Evolutionary conservation across 805 yeast species (phyloP).

Genomic region (Lachancea cidri): DNA sequence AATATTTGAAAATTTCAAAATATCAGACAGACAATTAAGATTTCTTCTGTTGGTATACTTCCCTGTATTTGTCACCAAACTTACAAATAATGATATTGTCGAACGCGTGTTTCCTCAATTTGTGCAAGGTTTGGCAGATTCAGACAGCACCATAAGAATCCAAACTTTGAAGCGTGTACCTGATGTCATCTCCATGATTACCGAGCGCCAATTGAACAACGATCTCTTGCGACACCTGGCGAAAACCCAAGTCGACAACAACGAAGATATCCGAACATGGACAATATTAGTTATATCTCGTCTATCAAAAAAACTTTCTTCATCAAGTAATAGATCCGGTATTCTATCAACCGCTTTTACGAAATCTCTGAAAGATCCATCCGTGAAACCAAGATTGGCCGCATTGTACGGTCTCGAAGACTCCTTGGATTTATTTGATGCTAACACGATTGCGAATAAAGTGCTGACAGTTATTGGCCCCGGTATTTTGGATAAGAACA

Average conservation of each 20-base stretch:
- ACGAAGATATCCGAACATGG: constrained; percentile 28
- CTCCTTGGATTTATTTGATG: constrained; percentile 59
- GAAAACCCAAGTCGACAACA: constrained; percentile 35
- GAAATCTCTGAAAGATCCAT: constrained; percentile 76
- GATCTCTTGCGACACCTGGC: constrained; percentile 80
- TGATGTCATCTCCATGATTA: constrained; percentile 53
- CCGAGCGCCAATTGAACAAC: constrained; percentile 78
- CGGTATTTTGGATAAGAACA: constrained; percentile 69
- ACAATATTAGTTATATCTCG: constrained; percentile 26
- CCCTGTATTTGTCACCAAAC: constrained; percentile 45
- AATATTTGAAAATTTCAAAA: constrained; percentile 54
- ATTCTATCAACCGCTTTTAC: constrained; percentile 85
- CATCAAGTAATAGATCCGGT: constrained; percentile 43
- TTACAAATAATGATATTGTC: constrained; percentile 59
- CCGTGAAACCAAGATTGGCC: constrained; percentile 65
- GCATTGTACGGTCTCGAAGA: constrained; percentile 70
- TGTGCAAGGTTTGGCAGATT: constrained; percentile 80
- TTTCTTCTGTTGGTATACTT: constrained; percentile 62
- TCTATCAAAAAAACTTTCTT: constrained; percentile 27
- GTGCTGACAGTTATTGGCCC: constrained; percentile 82
- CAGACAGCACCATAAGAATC: constrained; percentile 74
- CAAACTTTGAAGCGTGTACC: constrained; percentile 62
- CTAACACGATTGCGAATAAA: constrained; percentile 73
- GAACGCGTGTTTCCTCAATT: constrained; percentile 62
- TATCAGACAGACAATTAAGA: constrained; percentile 74